A percentile compares a stretch with the other conserved stretches of the same genome.
phyloP scores from a whole-genome alignment of 2,329 filamentous ascomycete species.

The Venturia asperata region DNA sequence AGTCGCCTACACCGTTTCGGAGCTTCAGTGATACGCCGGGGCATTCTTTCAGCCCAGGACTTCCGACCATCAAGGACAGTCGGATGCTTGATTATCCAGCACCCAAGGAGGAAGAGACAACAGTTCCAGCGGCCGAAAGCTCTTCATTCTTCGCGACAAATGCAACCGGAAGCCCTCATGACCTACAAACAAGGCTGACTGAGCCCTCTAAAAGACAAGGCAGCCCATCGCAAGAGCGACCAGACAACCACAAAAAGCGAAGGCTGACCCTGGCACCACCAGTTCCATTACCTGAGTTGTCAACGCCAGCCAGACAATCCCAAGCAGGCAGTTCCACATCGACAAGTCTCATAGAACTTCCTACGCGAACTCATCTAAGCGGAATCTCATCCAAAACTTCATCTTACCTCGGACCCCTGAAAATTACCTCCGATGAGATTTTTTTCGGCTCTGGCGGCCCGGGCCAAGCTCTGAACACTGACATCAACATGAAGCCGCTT shows the following conservation, averaged over 20 bases:
- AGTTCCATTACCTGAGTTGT: neutral
- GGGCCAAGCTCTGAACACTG: constrained; percentile 22
- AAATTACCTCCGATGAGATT: constrained; percentile 28
- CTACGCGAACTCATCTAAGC: neutral
- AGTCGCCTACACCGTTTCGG: constrained; percentile 2
- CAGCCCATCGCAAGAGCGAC: neutral
- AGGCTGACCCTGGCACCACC: neutral
- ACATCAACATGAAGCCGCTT: constrained; percentile 11
- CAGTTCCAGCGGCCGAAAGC: neutral
- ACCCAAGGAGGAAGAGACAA: neutral
- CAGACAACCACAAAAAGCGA: constrained; percentile 5
- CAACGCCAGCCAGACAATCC: neutral
- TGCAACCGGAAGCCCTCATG: no score
- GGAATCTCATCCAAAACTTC: neutral
- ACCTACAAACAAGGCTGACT: neutral
- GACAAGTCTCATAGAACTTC: neutral
- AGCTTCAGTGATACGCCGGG: neutral
- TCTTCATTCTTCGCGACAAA: neutral
- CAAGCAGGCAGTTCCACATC: neutral
- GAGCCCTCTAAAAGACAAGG: constrained; percentile 1
- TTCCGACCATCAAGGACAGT: constrained; percentile 2
- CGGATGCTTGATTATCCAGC: neutral
- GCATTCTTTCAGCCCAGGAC: neutral
- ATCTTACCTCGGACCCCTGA: constrained; percentile 22
- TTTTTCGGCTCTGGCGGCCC: constrained; percentile 30